Evolutionary conservation across 1,139 yeast species (phyloP).

Genomic region (Magnusiomyces tetraspermus): DNA sequence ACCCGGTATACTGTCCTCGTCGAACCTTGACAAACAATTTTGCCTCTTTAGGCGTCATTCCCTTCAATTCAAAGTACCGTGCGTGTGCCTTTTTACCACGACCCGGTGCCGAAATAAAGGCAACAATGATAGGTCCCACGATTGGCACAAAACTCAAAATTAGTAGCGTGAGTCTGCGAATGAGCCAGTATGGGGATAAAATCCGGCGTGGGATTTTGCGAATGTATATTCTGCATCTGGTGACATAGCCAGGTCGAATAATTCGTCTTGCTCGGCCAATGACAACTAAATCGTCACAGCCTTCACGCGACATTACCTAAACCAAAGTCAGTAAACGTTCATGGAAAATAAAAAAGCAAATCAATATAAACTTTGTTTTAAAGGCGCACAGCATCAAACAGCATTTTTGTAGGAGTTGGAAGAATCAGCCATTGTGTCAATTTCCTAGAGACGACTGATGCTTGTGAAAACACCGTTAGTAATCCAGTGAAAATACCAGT

Average conservation of each 20-base stretch:
- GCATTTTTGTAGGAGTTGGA: slow-evolving; percentile 45
- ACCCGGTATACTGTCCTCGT: slow-evolving; percentile 31
- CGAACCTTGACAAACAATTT: slow-evolving; percentile 26
- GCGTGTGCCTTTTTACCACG: slow-evolving; percentile 48
- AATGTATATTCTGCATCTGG: slow-evolving; percentile 20
- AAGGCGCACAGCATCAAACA: slow-evolving; percentile 42
- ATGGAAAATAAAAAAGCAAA: not conserved
- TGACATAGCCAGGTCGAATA: slow-evolving; percentile 25
- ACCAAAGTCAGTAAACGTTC: not conserved
- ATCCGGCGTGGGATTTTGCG: slow-evolving; percentile 28
- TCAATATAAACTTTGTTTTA: slow-evolving; percentile 13
- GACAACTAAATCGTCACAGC: slow-evolving; percentile 42
- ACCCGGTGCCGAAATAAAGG: slow-evolving; percentile 49
- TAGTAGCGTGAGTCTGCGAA: slow-evolving; percentile 31
- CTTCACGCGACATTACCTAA: slow-evolving; percentile 40
- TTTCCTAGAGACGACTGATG: slow-evolving; percentile 43
- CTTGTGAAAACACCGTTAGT: slow-evolving; percentile 44
- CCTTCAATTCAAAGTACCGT: slow-evolving; percentile 54
- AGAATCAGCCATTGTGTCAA: slow-evolving; percentile 43
- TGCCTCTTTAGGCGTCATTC: slow-evolving; percentile 38
- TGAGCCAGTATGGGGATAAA: slow-evolving; percentile 30
- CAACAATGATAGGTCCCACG: slow-evolving; percentile 49
- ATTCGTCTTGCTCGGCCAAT: slow-evolving; percentile 38
- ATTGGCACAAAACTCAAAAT: slow-evolving; percentile 48
- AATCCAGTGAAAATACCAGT: slow-evolving; percentile 47